phyloP scores from a whole-genome alignment of 2,329 filamentous ascomycete genomes.

The Fusarium armeniacum region DNA sequence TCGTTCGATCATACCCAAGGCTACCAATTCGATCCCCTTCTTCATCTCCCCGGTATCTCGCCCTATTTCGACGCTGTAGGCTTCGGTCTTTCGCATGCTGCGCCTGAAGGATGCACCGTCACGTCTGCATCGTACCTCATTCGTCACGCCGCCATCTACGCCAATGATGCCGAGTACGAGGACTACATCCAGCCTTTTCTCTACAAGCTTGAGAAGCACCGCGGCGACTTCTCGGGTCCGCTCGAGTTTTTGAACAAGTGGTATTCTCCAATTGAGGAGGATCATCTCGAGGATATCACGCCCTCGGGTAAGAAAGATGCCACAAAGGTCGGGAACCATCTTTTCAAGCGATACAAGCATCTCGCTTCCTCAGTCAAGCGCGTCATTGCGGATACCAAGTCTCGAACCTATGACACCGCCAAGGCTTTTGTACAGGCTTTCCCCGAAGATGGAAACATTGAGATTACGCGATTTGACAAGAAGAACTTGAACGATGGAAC shows the following conservation, averaged over 20 bases:
- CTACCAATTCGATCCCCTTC: constrained; percentile 45
- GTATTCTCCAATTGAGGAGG: constrained; percentile 44
- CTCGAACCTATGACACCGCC: constrained; percentile 45
- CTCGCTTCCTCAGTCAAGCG: constrained; percentile 44
- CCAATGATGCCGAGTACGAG: constrained; percentile 46
- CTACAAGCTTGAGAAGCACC: constrained; percentile 42
- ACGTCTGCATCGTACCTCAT: constrained; percentile 45
- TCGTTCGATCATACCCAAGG: constrained; percentile 42
- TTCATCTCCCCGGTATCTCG: constrained; percentile 46
- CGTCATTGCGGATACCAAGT: constrained; percentile 43
- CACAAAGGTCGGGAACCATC: constrained; percentile 34
- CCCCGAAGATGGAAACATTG: constrained; percentile 29
- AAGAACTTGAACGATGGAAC: constrained; percentile 41
- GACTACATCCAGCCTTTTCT: constrained; percentile 46
- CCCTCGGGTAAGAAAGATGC: constrained; percentile 44
- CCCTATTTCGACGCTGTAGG: constrained; percentile 47
- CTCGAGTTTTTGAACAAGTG: constrained; percentile 41
- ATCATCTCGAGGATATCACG: constrained; percentile 43
- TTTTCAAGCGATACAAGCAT: constrained; percentile 40
- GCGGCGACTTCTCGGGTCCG: constrained; percentile 40
- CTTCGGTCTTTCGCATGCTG: constrained; percentile 40
- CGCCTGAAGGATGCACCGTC: constrained; percentile 44
- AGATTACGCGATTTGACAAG: constrained; percentile 42
- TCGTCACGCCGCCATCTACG: constrained; percentile 45
- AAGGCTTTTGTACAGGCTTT: constrained; percentile 36